These are phyloP conservation scores for Blastobotrys peoriensis DNA, from an alignment of 805 yeast genomes.

Conservation along the genomic window DNA sequence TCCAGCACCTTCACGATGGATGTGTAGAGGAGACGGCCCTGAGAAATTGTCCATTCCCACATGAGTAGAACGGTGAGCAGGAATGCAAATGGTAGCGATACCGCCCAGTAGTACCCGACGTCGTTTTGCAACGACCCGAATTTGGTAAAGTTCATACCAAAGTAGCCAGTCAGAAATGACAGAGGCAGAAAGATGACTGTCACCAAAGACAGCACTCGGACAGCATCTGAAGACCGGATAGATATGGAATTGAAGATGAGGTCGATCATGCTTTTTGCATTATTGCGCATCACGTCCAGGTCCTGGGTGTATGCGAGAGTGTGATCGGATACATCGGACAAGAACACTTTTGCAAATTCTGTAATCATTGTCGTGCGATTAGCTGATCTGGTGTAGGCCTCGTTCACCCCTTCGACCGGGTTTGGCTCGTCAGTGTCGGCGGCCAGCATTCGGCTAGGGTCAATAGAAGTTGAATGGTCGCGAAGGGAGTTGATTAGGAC, in stretches of 20 bases:
- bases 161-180: conserved; percentile 57
- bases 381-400: not conserved
- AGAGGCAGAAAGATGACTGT: conserved; percentile 55
- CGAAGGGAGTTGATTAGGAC: conserved; percentile 42
- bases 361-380: not conserved
- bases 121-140: conserved; percentile 37
- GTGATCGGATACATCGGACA: conserved; percentile 55
- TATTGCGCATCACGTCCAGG: conserved; percentile 47
- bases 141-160: conserved; percentile 47
- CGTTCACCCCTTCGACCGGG: not conserved
- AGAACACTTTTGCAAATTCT: conserved; percentile 38
- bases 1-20: not conserved
- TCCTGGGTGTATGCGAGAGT: conserved; percentile 46
- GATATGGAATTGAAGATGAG: conserved; percentile 54
- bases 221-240: conserved; percentile 49
- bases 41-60: conserved; percentile 19
- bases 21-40: not conserved
- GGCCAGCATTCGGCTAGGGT: not conserved
- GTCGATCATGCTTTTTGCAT: conserved; percentile 45
- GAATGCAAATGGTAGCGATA: conserved; percentile 36
- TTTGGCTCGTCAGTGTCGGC: not conserved
- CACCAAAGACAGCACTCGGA: conserved; percentile 48
- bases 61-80: conserved; percentile 26
- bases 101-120: conserved; percentile 43
- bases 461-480: conserved; percentile 30